A percentile compares a stretch with the other conserved stretches of the same genome.
Evolutionary conservation across 192 early-diverging fungal species (phyloP).

Genomic region (Coemansia asiatica): DNA sequence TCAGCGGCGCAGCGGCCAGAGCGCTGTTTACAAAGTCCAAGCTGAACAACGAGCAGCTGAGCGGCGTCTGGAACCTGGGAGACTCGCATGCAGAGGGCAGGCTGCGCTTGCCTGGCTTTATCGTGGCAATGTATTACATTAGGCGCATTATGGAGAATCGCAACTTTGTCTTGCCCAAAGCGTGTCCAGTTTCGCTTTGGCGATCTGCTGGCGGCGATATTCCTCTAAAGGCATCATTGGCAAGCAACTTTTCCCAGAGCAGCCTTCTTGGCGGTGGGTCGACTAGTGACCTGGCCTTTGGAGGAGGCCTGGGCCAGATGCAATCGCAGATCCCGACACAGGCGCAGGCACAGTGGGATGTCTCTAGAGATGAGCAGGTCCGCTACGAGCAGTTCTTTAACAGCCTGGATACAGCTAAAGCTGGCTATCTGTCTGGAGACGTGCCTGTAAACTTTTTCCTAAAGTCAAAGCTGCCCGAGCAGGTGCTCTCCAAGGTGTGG

Average conservation of each 20-base stretch:
- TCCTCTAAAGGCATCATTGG: constrained; percentile 28
- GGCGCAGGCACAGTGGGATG: constrained; percentile 63
- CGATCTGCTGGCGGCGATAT: constrained; percentile 53
- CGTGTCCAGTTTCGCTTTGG: constrained; percentile 67
- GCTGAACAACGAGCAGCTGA: constrained; percentile 72
- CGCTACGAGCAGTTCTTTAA: constrained; percentile 79
- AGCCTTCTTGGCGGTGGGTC: constrained; percentile 34
- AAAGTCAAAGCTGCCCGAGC: constrained; percentile 70
- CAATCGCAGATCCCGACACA: neutral
- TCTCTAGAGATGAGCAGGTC: constrained; percentile 68
- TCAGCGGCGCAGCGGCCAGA: constrained; percentile 70
- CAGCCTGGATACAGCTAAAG: constrained; percentile 62
- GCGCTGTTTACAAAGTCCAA: constrained; percentile 79
- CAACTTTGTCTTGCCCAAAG: constrained; percentile 64
- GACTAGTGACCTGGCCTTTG: constrained; percentile 26
- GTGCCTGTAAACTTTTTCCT: constrained; percentile 77
- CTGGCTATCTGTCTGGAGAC: constrained; percentile 69
- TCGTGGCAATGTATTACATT: constrained; percentile 89
- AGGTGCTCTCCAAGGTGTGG: constrained; percentile 76
- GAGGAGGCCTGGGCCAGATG: neutral
- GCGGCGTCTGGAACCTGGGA: constrained; percentile 81
- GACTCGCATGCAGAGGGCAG: constrained; percentile 72
- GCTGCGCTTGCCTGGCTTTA: constrained; percentile 80
- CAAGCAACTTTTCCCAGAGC: constrained; percentile 20
- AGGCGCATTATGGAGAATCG: constrained; percentile 75